Evolutionary conservation across 2,329 filamentous ascomycete species (phyloP), one percentile per base, ranked within the genome.

Genomic region (Rhytidhysteron rufulum): DNA sequence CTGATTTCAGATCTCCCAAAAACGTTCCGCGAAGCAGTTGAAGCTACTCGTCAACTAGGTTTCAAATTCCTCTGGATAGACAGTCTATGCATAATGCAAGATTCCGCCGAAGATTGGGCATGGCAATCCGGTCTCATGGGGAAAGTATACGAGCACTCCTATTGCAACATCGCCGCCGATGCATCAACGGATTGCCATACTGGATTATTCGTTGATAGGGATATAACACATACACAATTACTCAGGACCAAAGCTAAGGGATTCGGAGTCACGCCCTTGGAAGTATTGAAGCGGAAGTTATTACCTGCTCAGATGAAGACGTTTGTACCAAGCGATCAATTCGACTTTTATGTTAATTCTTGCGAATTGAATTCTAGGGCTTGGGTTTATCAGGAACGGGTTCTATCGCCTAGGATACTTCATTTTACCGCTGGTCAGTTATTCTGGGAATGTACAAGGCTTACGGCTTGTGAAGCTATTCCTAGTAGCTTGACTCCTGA

Each of bases 91-190:
- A 41, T 41, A 5, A 5, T 20, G 8, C 39, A 37, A 16, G 34
- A 29, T 16, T 31, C 24, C 19, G 4, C 5, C 3, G 27, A 27
- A 1, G 39, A 41, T 20, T 33, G 39, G 39, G 6, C 2, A n/a
- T 5, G 4, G 2, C 39, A 40, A 40, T 25, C 20, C 22, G 5
- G 15, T 10, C 24, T 29, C n/a, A 47, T 47, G 44, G 27, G 37
- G 19, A n/a, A 31, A 13, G 27, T 47, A 13, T 47, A 47, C 32
- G 15, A 31, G 10, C 42, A 46, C 21, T 38, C 33, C 13, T 34
- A 39, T 19, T 41, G 44, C 21, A 47, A 45, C 30, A 30, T 47
- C 31, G 34, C 44, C 20, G 40, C 43, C 3, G 31, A 30, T 16
- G 40, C 35, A 25, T 32, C 43, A 11, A 29, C 29, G 7, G 24